Base-by-base conservation (phyloP, 257 asterid genomes). In the Sherardia arvensis region DNA sequence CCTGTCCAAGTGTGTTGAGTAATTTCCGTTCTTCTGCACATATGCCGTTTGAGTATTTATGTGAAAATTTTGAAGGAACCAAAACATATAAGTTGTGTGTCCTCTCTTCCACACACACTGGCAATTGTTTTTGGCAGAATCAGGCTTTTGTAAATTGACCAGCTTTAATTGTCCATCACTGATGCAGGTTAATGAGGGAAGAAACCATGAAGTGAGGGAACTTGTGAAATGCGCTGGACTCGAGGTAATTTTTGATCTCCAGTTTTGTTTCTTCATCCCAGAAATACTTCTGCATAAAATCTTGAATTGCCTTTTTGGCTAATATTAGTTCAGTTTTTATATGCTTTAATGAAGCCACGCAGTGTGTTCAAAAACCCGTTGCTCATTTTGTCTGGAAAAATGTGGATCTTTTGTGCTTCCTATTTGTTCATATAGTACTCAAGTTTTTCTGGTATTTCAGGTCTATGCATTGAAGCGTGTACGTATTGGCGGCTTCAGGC, bases 191-290 rank as follows among this genome's bases (percentile, higher is more conserved):
- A 97, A 93, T 28, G 97, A 93, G 80, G 99, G 99, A 76, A 83
- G 99, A 81, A 86, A 90, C 74, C 99, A 83, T 73, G 97, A 93
- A 87, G 99, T 93, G 69, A 84, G 99, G 71, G 99, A 93, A 80
- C 91, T 93, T 66, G 94, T 93, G n/a, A 87, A 90, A 80, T 74
- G 75, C 77, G 99, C 99, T 69, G 99, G 96, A 71, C 96, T 93
- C 73, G 88, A 87, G 99, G 97, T 92, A 80, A n/a, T 59, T 34
- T 74, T 53, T 68, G 48, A 32, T 68, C 28, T 76, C 20, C n/a
- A 43, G 20, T 43, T 14, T 14, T 68, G 63, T 64, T 26, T 26
- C 36, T 20, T 25, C 49, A 43, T 43, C n/a, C 38, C 15, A 15
- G 21, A 47, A 63, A 45, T 47, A 21, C 45, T 45, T 63, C 65